phyloP scores from a whole-genome alignment of 2,329 filamentous ascomycete genomes.

The Monilinia laxa region DNA sequence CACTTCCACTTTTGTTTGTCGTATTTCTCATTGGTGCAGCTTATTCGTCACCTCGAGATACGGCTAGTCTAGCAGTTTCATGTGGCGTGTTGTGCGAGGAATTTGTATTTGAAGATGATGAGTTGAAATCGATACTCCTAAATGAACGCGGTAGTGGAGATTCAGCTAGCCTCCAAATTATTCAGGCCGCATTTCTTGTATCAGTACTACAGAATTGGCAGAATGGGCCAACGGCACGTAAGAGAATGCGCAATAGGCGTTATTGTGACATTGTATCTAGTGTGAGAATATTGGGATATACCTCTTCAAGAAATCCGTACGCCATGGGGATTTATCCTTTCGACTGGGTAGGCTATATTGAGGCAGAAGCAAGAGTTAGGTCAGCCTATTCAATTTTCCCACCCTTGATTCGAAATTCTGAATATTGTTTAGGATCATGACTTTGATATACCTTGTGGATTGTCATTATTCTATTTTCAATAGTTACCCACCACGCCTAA shows the following conservation, averaged over 20 bases:
- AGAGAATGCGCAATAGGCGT: slow-evolving; percentile 11
- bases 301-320: slow-evolving; percentile 8
- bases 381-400: background rate
- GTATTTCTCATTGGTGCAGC: slow-evolving; percentile 24
- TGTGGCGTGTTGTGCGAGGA: slow-evolving; percentile 22
- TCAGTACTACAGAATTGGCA: slow-evolving; percentile 17
- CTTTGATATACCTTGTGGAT: slow-evolving; percentile 13
- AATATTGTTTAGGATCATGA: slow-evolving; percentile 1
- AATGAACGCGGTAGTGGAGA: background rate
- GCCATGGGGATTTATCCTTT: slow-evolving; percentile 4
- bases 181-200: slow-evolving; percentile 21
- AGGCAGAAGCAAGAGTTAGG: slow-evolving; percentile 13
- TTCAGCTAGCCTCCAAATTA: background rate
- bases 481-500: slow-evolving; percentile 1
- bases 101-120: slow-evolving; percentile 16
- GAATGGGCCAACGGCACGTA: slow-evolving; percentile 1
- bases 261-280: slow-evolving; percentile 11
- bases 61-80: slow-evolving; percentile 14
- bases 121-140: slow-evolving; percentile 9
- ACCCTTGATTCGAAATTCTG: background rate
- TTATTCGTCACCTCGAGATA: slow-evolving; percentile 23
- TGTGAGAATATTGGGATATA: background rate
- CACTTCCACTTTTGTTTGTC: slow-evolving; percentile 22
- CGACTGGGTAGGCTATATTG: background rate
- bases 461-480: background rate